These are phyloP conservation scores for Tetracladium maxilliforme DNA, from an alignment of 2,329 filamentous ascomycete species.

Conservation along the genomic window DNA sequence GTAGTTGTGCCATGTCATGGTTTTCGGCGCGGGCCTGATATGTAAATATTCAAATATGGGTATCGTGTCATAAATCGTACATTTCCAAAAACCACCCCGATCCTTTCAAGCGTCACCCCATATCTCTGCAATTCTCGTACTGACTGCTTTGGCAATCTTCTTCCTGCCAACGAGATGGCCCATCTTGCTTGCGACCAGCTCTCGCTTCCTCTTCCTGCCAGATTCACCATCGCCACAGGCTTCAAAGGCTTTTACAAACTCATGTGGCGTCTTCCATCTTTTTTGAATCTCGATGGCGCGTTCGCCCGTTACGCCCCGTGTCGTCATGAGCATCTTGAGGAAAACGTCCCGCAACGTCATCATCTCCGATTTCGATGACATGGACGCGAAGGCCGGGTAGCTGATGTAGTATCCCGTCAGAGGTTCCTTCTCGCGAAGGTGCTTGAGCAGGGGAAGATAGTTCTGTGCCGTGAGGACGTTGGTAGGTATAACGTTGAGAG, in stretches of 20 bases:
- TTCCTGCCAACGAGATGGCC: constrained; percentile 47
- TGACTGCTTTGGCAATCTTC: constrained; percentile 51
- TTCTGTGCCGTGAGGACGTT: constrained; percentile 45
- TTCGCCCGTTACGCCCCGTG: constrained; percentile 58
- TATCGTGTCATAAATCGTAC: too few species aligned
- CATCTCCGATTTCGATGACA: constrained; percentile 62
- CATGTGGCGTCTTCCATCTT: constrained; percentile 59
- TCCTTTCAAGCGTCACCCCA: constrained; percentile 44
- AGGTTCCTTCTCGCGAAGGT: constrained; percentile 37
- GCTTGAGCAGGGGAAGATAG: constrained; percentile 47
- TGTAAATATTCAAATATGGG: too few species aligned
- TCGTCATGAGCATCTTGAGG: constrained; percentile 79
- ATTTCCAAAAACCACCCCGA: too few species aligned
- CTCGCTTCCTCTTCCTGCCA: constrained; percentile 39
- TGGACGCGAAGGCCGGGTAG: constrained; percentile 55
- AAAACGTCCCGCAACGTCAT: constrained; percentile 63
- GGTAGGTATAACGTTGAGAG: constrained; percentile 51
- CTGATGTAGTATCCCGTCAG: constrained; percentile 43
- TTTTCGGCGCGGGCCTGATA: too few species aligned
- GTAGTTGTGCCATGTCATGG: too few species aligned
- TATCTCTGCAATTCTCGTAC: constrained; percentile 55
- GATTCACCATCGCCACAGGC: constrained; percentile 26
- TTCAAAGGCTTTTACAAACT: constrained; percentile 57
- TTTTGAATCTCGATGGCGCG: constrained; percentile 70
- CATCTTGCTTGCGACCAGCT: constrained; percentile 43